A percentile compares a stretch with the other conserved stretches of the same genome.
phyloP scores from a whole-genome alignment of 306 rosid genomes.

The Ceratonia siliqua region DNA sequence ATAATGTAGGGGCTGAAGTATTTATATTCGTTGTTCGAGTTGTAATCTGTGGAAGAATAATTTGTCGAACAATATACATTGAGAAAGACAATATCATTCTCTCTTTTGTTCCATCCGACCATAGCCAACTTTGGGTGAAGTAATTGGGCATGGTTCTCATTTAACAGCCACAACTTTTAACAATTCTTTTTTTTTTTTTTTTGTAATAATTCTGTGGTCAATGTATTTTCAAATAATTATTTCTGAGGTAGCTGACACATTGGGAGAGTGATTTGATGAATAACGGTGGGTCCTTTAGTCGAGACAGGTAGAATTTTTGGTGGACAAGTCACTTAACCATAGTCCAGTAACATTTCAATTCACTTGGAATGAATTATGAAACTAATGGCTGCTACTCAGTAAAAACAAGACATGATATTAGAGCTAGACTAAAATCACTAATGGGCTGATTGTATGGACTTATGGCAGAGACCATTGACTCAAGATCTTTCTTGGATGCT shows the following conservation, averaged over 20 bases:
- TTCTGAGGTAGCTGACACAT: background rate
- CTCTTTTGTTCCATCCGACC: background rate
- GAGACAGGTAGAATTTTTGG: background rate
- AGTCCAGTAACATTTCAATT: background rate
- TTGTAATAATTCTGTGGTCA: background rate
- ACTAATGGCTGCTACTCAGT: background rate
- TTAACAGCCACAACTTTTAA: too few species aligned
- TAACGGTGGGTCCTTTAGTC: background rate
- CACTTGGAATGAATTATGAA: slow-evolving; percentile 19
- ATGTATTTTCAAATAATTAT: background rate
- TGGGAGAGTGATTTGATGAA: background rate
- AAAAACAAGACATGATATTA: background rate
- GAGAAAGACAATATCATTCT: too few species aligned
- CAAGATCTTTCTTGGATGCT: slow-evolving; percentile 18
- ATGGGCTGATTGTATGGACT: background rate
- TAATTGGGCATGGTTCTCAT: background rate
- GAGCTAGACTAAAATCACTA: background rate
- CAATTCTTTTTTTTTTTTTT: too few species aligned
- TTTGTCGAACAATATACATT: too few species aligned
- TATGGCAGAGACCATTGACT: background rate
- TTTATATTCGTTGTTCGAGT: background rate
- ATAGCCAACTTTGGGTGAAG: background rate
- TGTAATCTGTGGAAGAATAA: too few species aligned
- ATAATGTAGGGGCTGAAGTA: background rate
- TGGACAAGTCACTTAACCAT: too few species aligned